Base-by-base conservation (phyloP, 495 filamentous ascomycete species). In the Hyaloscypha hepaticicola region DNA sequence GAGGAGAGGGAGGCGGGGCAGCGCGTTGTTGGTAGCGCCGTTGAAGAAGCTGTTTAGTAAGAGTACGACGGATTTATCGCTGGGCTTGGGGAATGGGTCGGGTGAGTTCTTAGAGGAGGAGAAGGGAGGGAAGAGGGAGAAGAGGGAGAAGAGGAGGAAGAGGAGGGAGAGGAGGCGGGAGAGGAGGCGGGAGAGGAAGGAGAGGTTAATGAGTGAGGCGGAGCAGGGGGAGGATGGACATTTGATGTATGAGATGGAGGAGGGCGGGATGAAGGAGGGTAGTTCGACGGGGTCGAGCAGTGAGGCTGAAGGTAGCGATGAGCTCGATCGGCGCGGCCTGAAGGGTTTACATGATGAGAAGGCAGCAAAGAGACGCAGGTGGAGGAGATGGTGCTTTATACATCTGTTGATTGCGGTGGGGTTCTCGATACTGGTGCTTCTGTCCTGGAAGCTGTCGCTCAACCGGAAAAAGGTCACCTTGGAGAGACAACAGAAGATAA, bases 211-310 rank as follows among this genome's bases (percentile, higher is more conserved):
- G 71, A 69, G 76, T 61, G 76, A 80, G 59, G 77, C 84, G 58
- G 67, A 82, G 67, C 73, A 81, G 50, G 83, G 82, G 7, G 88
- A 91, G 70, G 87, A 91, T 69, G 87, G 89, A 27, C 82, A 88
- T 70, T 76, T 94, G 73, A 90, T 96, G 87, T 91, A 89, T 72
- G 90, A 95, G 70, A 93, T 93, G 90, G 91, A 96, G 71, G 88
- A 92, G 69, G 88, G 91, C 19, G 84, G 86, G 7, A 84, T 87
- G 68, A 88, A 88, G 64, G 86, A 88, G 27, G 88, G 90, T 14
- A 80, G 78, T 63, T 73, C 71, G 6, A 82, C 81, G 0, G 81
- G 82, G 60, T 77, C 79, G 4, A 84, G 80, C 72, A 83, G 81
- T 70, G 83, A 84, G 28, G 75, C 80, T 9, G 82, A 83, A 22